Base-by-base conservation (phyloP, 148 eudicot genomes). In the Rhododendron vialii region DNA sequence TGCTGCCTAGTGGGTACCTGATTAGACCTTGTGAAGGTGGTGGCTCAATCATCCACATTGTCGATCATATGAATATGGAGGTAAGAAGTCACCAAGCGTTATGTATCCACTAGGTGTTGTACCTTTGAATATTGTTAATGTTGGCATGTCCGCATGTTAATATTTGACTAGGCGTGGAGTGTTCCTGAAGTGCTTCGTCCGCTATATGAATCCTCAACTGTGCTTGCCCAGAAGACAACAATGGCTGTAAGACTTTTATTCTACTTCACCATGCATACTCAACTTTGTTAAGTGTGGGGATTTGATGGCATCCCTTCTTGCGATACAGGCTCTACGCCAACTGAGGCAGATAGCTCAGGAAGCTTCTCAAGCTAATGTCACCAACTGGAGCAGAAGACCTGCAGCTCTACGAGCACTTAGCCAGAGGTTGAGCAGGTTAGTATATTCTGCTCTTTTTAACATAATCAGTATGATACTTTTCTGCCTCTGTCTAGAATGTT, bases 1-100 rank as follows among this genome's bases (percentile, higher is more conserved):
- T 94, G 91, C 83, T 94, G 73, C 94, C 98, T 61, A 93, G 98
- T 87, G 98, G 98, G 36, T 94, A 89, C 87, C 92, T 94, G 74
- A 92, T 94, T 86, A 88, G 98, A 89, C 98, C 98, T 73, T 94
- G 98, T 90, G 98, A 94, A 79, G 98, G 98, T 53, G 94, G 98
- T 80, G 95, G 98, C 35, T 94, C 98, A 36, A 93, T 93, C 85
- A 93, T 94, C 83, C 95, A 92, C 92, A 91, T 94, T 86, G 98
- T 94, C 81, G 95, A 94, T 89, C 98, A 94, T 89, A 84, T 94
- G 92, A 93, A 93, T 86, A 90, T 94, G 88, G 98, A 94, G 94
- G 98, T 94, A 43, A 53, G 45, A 5, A 78, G 30, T 57, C 76
- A 53, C 43, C 28, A 24, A 50, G 14, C 7, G 33, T 28, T 86